Base-by-base conservation (phyloP, 2,329 filamentous ascomycete species). In the Monilinia vaccinii-corymbosi region DNA sequence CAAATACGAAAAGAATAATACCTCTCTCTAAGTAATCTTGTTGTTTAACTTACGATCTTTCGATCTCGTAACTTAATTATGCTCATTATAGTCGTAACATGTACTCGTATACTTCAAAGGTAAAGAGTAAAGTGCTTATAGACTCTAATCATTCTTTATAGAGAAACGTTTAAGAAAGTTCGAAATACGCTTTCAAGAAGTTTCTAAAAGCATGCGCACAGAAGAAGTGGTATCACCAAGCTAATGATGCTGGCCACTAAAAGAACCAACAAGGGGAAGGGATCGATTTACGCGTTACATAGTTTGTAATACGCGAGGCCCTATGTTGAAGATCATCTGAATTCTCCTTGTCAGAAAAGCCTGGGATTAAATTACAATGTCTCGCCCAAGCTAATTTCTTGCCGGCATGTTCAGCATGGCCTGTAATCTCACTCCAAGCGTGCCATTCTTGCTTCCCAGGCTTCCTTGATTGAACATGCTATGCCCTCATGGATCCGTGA, bases 361-460 rank as follows among this genome's bases (percentile, higher is more conserved):
- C 42, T 52, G 36, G 23, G 36, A 23, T 21, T 42, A 31, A 36
- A 52, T 52, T 42, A 16, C 18, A n/a, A 6, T 42, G 23, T 42
- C 50, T 52, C 36, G 10, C 40, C 18, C 18, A 40, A 25, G n/a
- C 34, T n/a, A 28, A 21, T 57, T 18, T 44, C 18, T 32, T n/a
- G 10, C 23, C 23, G 25, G 25, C 38, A 42, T 44, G 23, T 25
- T 21, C 23, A 32, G 31, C 10, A 10, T 53, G n/a, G 42, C 25
- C 36, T 18, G 16, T 23, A 42, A 36, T 32, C 25, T 31, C 34
- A 36, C 34, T 13, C 25, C 45, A 10, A 28, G 32, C n/a, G 28
- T 58, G 52, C 21, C 42, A 58, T 45, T 36, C 56, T 36, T 58
- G 47, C 38, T 42, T 28, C 25, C 50, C 55, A 57, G 23, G 25